phyloP scores from a whole-genome alignment of 352 stramenopile genomes.

The Nothophytophthora sp. region DNA sequence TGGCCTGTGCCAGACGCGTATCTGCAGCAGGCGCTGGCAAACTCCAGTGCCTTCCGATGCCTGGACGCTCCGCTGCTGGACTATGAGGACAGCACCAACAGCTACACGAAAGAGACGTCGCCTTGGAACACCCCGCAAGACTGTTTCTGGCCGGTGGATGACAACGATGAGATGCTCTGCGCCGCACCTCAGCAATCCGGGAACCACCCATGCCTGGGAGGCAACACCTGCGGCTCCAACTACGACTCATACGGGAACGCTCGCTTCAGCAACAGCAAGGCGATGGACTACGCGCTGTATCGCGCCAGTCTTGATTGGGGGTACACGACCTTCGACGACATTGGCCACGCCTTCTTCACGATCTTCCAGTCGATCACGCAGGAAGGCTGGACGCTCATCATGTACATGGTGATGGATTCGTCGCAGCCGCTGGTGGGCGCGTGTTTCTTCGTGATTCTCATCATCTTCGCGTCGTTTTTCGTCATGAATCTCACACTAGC shows the following conservation, averaged over 20 bases:
- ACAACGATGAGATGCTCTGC: constrained; percentile 77
- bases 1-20: constrained; percentile 64
- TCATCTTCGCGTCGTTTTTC: constrained; percentile 93
- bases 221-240: constrained; percentile 60
- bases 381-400: constrained; percentile 93
- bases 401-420: constrained; percentile 88
- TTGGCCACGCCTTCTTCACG: constrained; percentile 87
- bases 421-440: constrained; percentile 56
- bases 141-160: constrained; percentile 94
- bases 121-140: constrained; percentile 64
- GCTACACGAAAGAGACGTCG: constrained; percentile 68
- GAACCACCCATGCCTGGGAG: constrained; percentile 47
- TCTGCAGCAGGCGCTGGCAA: constrained; percentile 35
- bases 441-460: constrained; percentile 90
- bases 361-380: constrained; percentile 95
- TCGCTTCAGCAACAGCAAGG: constrained; percentile 49
- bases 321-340: constrained; percentile 94
- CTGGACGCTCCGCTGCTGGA: constrained; percentile 38
- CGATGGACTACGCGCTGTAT: constrained; percentile 65
- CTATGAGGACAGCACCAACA: constrained; percentile 41
- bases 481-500: constrained; percentile 93
- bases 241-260: constrained; percentile 72
- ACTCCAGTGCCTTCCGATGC: constrained; percentile 42
- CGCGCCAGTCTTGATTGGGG: constrained; percentile 78
- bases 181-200: constrained; percentile 34